Conservation (phyloP, 2,329 filamentous ascomycete genomes). For the Ascochyta pisi region DNA sequence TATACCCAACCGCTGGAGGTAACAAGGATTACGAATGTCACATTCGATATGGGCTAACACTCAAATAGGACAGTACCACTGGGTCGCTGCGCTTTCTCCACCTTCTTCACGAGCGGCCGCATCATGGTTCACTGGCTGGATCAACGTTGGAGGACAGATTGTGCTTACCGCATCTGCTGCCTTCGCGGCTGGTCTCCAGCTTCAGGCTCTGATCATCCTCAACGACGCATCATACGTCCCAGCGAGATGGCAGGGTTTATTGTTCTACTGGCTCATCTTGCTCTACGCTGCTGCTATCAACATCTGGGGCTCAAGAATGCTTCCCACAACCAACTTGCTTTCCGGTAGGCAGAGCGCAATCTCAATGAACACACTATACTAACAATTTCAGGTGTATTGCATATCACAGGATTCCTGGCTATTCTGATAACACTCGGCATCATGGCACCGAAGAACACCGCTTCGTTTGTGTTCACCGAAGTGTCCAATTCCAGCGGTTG, state of each 20-base stretch:
- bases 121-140: slow-evolving; percentile 53
- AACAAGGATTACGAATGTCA: slow-evolving; percentile 45
- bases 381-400: slow-evolving; percentile 19
- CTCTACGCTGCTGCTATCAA: slow-evolving; percentile 51
- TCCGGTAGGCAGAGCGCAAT: slow-evolving; percentile 13
- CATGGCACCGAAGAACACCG: slow-evolving; percentile 27
- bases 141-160: slow-evolving; percentile 56
- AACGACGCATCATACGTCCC: slow-evolving; percentile 53
- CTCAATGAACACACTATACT: background rate
- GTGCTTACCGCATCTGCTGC: slow-evolving; percentile 58
- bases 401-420: slow-evolving; percentile 25
- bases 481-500: slow-evolving; percentile 30
- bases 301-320: slow-evolving; percentile 50
- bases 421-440: slow-evolving; percentile 28
- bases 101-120: slow-evolving; percentile 43
- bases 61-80: slow-evolving; percentile 54
- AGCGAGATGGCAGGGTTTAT: slow-evolving; percentile 55
- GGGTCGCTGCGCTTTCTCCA: slow-evolving; percentile 53
- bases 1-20: slow-evolving; percentile 72
- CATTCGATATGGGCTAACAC: background rate
- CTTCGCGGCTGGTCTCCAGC: slow-evolving; percentile 55
- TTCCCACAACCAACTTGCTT: slow-evolving; percentile 50
- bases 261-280: slow-evolving; percentile 57
- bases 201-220: slow-evolving; percentile 54
- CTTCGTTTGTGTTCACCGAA: slow-evolving; percentile 29